Conservation (phyloP, 805 yeast genomes). For the Saturnispora galanensis region DNA sequence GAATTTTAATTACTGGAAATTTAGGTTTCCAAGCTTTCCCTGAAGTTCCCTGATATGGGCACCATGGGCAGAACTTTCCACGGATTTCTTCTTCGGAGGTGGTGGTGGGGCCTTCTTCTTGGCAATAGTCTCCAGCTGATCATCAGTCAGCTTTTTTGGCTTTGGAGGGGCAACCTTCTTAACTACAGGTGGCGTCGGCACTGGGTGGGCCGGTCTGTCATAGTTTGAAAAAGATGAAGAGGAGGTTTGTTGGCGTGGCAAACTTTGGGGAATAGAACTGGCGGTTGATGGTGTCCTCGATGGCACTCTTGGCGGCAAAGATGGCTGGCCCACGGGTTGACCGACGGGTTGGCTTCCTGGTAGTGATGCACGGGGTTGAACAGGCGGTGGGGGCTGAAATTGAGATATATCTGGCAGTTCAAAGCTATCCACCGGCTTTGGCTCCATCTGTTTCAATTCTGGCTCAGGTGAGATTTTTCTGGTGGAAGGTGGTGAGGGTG, state of each 20-base stretch:
- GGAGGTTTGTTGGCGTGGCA: not conserved
- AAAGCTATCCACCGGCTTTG: slow-evolving; percentile 15
- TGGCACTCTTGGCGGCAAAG: slow-evolving; percentile 4
- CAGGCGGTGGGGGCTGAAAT: slow-evolving; percentile 22
- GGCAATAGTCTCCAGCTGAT: slow-evolving; percentile 8
- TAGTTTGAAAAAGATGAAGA: slow-evolving; percentile 3
- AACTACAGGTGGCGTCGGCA: not conserved
- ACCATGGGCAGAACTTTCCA: slow-evolving; percentile 16
- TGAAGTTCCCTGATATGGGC: slow-evolving; percentile 26
- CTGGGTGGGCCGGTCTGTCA: slow-evolving; percentile 1
- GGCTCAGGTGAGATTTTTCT: slow-evolving; percentile 1
- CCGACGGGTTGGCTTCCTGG: not conserved
- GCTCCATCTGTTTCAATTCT: slow-evolving; percentile 4
- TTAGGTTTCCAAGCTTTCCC: slow-evolving; percentile 19
- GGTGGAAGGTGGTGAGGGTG: not conserved
- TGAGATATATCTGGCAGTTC: slow-evolving; percentile 20
- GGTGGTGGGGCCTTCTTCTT: slow-evolving; percentile 9
- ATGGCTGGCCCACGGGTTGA: not conserved
- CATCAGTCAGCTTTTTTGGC: slow-evolving; percentile 4
- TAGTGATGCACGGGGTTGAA: not conserved
- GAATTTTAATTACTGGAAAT: slow-evolving; percentile 11
- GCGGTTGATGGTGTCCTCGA: slow-evolving; percentile 7
- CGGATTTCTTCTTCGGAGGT: slow-evolving; percentile 7
- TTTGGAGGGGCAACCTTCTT: slow-evolving; percentile 15
- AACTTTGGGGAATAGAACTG: not conserved